These are phyloP conservation scores for Hamigera avellanea DNA, from an alignment of 495 filamentous ascomycete species.

Conservation along the genomic window DNA sequence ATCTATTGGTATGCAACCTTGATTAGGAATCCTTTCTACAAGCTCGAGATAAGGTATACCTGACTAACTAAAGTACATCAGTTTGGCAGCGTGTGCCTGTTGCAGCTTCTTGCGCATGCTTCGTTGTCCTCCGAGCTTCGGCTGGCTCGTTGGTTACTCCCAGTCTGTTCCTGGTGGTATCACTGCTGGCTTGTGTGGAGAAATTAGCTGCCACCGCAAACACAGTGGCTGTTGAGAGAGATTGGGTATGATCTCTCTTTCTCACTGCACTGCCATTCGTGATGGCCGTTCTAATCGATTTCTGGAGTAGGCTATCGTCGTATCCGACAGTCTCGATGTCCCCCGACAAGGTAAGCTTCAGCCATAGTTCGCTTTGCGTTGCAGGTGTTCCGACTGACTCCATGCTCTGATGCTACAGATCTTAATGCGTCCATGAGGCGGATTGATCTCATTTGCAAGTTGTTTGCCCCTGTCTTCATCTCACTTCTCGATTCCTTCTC, in stretches of 20 bases:
- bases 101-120: constrained; percentile 23
- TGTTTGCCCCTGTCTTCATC: constrained; percentile 49
- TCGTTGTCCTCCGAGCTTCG: constrained; percentile 10
- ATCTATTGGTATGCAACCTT: constrained; percentile 34
- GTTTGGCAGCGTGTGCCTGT: constrained; percentile 30
- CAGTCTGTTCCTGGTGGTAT: constrained; percentile 28
- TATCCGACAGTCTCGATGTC: constrained; percentile 25
- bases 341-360: constrained; percentile 19
- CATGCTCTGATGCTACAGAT: constrained; percentile 5
- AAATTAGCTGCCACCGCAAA: constrained; percentile 43
- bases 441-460: constrained; percentile 64
- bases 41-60: too few relatives aligned
- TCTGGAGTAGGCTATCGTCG: constrained; percentile 30
- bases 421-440: constrained; percentile 57
- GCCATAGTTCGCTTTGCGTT: not conserved
- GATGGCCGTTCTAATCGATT: not conserved
- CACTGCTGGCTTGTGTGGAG: constrained; percentile 44
- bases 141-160: constrained; percentile 9
- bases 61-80: constrained; percentile 3
- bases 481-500: constrained; percentile 38
- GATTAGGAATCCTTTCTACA: too few relatives aligned
- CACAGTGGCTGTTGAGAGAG: constrained; percentile 51
- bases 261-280: not conserved
- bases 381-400: not conserved
- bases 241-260: constrained; percentile 45